A percentile compares a stretch with the other conserved stretches of the same genome.
These are phyloP conservation scores for Punica granatum DNA, from an alignment of 345 rosid genomes.

Conservation along the genomic window DNA sequence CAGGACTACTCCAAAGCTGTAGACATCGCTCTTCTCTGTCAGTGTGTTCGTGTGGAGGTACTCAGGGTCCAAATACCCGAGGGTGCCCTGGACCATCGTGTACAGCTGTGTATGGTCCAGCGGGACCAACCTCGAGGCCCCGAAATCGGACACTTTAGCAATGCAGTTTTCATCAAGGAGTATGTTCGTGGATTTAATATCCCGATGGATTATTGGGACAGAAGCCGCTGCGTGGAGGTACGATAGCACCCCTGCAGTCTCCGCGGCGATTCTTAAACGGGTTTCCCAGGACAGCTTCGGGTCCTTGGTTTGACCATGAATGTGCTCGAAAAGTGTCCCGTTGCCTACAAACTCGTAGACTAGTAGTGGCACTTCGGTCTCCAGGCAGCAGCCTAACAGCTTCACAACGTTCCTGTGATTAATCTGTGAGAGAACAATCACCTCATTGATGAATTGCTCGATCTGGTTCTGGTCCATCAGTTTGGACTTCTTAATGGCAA, in stretches of 20 bases:
- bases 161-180: constrained; percentile 28
- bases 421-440: constrained; percentile 35
- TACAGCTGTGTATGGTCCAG: constrained; percentile 35
- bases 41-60: constrained; percentile 24
- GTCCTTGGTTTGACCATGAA: constrained; percentile 18
- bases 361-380: constrained; percentile 35
- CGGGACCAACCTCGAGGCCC: constrained; percentile 34
- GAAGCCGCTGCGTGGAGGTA: constrained; percentile 33
- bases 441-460: constrained; percentile 42
- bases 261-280: constrained; percentile 28
- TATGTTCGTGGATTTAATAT: constrained; percentile 35
- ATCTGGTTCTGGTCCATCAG: constrained; percentile 29
- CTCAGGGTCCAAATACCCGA: constrained; percentile 45
- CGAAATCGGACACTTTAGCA: constrained; percentile 46
- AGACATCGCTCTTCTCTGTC: constrained; percentile 40
- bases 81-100: constrained; percentile 39
- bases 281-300: constrained; percentile 24
- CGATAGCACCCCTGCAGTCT: constrained; percentile 21
- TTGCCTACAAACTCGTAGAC: constrained; percentile 36
- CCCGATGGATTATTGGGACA: constrained; percentile 30
- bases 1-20: constrained; percentile 39
- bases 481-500: constrained; percentile 43
- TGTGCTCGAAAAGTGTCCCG: constrained; percentile 33
- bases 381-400: constrained; percentile 43
- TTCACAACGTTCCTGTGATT: constrained; percentile 44